Percentiles rank a stretch among this genome's conserved stretches.
phyloP scores from a whole-genome alignment of 2,329 filamentous ascomycete genomes.

The Westerdykella sp. region DNA sequence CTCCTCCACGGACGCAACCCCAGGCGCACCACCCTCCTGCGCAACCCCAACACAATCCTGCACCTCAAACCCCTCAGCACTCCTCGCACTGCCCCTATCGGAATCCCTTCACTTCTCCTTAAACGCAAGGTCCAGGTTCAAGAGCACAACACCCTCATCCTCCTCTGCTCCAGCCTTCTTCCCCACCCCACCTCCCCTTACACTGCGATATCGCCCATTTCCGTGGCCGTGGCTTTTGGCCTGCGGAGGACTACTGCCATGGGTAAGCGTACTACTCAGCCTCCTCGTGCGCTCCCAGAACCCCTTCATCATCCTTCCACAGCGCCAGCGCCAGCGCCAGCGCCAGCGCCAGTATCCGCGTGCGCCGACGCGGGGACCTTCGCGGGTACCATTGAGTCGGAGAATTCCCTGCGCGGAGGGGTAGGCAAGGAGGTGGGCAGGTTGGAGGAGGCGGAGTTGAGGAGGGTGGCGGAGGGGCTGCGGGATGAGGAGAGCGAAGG shows the following conservation, averaged over 20 bases:
- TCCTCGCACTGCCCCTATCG: background rate
- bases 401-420: conserved; percentile 13
- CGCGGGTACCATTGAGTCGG: conserved; percentile 12
- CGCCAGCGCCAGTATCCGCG: background rate
- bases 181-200: conserved; percentile 3
- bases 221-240: no score
- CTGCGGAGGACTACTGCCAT: conserved; percentile 4
- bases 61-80: conserved; percentile 13
- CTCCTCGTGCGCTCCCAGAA: conserved; percentile 17
- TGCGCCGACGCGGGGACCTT: conserved; percentile 2
- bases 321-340: no score
- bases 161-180: background rate
- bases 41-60: conserved; percentile 14
- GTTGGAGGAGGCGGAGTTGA: conserved; percentile 19
- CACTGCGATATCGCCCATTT: conserved; percentile 8
- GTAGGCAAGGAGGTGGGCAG: conserved; percentile 19
- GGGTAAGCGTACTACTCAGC: conserved; percentile 8
- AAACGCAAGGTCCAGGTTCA: conserved; percentile 16
- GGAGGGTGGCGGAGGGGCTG: conserved; percentile 14
- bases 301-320: conserved; percentile 17
- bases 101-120: conserved; percentile 1
- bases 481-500: conserved; percentile 9
- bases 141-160: conserved; percentile 5
- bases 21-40: background rate
- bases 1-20: no score